Evolutionary conservation across 1,284 basidiomycete genomes (phyloP).

Genomic region (Coriolopsis trogii): DNA sequence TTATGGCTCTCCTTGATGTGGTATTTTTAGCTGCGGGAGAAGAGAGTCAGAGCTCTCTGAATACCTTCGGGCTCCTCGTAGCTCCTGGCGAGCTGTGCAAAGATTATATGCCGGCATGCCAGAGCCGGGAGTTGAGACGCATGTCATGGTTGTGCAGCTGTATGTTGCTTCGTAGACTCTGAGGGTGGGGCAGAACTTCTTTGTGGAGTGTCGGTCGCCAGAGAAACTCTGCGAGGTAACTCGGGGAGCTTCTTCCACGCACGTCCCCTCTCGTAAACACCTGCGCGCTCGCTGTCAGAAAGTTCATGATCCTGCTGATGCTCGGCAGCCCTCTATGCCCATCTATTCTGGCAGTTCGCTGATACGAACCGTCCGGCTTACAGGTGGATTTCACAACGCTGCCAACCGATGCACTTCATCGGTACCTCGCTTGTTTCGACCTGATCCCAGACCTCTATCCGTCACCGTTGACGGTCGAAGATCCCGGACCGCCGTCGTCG

Average conservation of each 20-base stretch:
- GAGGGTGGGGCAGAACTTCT: conserved; percentile 1
- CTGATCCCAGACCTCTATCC: conserved; percentile 70
- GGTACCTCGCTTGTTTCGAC: conserved; percentile 71
- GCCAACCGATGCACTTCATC: conserved; percentile 59
- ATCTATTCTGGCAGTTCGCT: conserved; percentile 12
- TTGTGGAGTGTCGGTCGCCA: conserved; percentile 18
- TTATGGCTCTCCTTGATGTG: neutral
- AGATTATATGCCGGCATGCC: neutral
- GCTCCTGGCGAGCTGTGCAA: neutral
- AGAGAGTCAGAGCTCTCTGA: neutral
- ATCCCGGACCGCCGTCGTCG: conserved; percentile 66
- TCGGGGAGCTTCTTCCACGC: no score
- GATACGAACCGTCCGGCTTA: conserved; percentile 15
- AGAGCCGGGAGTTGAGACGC: neutral
- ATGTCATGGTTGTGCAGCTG: neutral
- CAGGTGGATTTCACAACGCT: conserved; percentile 75
- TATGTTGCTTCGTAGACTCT: no score
- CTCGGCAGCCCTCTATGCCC: conserved; percentile 1
- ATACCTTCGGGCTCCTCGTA: neutral
- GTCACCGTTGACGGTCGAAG: conserved; percentile 62
- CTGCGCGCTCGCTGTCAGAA: neutral
- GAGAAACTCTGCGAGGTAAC: no score
- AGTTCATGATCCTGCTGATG: neutral
- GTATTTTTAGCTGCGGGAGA: neutral
- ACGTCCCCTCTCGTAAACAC: no score